Base-by-base conservation (phyloP, 1,139 yeast genomes). In the Geotrichum macrosporum region DNA sequence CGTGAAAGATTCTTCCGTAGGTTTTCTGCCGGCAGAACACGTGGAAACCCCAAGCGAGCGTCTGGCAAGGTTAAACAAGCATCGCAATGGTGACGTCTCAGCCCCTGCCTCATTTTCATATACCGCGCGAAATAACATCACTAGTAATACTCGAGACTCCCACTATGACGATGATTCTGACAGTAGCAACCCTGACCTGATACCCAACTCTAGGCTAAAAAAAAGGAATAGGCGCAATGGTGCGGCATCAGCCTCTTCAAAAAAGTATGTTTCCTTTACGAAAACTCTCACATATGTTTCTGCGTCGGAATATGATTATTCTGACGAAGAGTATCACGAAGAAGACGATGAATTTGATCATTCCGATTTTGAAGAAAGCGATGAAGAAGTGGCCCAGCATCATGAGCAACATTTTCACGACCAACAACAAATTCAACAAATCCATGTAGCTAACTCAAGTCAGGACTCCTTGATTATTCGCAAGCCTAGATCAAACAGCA, bases 11-110 rank as follows among this genome's bases (percentile, higher is more conserved):
- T 59, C 65, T n/a, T 48, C 64, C 12, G 68, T 88, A 46, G 98
- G 97, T 3, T 94, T 89, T 68, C 94, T 94, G 1, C 98, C 98
- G 1, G 97, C 97, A 1, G 98, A 92, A 64, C 82, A 94, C 54
- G 71, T 92, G 36, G 98, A 92, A 65, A 86, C 96, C 0, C 88
- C 86, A 51, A 85, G 81, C 39, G 98, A 92, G 65, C 73, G 98
- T 48, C 69, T 94, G 47, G 98, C 98, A 0, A 72, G 98, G 48
- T 72, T 88, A 38, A 92, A 92, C 64, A 87, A 96, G 65, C 87
- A 89, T 76, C 83, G 88, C 56, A 92, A 92, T 66, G 95, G 87
- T 64, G 87, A 84, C 55, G 63, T 80, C 41, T 50, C 49, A 12
- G 39, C 48, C 16, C 41, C 41, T 29, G 47, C 51, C n/a, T 34